These are phyloP conservation scores for Raddia distichophylla DNA, from an alignment of 176 grass and related monocot species.

Conservation along the genomic window DNA sequence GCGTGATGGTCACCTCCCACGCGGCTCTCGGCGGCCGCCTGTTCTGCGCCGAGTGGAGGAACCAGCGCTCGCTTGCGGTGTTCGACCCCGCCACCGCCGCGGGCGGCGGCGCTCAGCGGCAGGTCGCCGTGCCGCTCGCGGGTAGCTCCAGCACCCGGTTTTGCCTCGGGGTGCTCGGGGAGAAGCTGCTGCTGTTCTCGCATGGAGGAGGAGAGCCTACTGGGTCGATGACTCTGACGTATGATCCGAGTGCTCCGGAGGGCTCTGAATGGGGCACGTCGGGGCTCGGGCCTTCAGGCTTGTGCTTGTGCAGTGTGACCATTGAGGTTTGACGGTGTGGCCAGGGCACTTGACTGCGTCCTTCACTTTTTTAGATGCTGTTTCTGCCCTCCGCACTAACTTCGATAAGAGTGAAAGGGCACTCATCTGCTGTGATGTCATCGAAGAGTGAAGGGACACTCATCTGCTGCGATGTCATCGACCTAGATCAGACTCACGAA, in stretches of 20 bases:
- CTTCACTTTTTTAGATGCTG: too few relatives aligned
- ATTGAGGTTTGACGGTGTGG: conserved; percentile 54
- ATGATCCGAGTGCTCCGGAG: conserved; percentile 49
- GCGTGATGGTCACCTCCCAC: conserved; percentile 82
- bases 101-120: background rate
- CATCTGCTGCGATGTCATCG: too few relatives aligned
- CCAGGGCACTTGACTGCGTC: too few relatives aligned
- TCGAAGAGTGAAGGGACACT: too few relatives aligned
- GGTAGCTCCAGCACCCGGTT: conserved; percentile 58
- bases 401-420: too few relatives aligned
- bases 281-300: conserved; percentile 42
- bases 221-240: conserved; percentile 55
- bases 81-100: conserved; percentile 35
- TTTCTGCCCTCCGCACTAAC: too few relatives aligned
- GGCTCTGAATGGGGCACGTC: conserved; percentile 65
- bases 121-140: conserved; percentile 46
- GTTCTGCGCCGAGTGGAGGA: conserved; percentile 75
- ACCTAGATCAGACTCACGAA: too few relatives aligned
- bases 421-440: too few relatives aligned
- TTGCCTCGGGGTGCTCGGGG: conserved; percentile 54
- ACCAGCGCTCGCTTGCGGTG: conserved; percentile 47
- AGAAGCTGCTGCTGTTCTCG: conserved; percentile 66
- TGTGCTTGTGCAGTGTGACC: conserved; percentile 66
- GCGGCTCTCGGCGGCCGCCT: conserved; percentile 42
- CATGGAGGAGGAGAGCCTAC: conserved; percentile 47